Conservation (phyloP, 768 basidiomycete species). For the Leucogyrophana mollusca region DNA sequence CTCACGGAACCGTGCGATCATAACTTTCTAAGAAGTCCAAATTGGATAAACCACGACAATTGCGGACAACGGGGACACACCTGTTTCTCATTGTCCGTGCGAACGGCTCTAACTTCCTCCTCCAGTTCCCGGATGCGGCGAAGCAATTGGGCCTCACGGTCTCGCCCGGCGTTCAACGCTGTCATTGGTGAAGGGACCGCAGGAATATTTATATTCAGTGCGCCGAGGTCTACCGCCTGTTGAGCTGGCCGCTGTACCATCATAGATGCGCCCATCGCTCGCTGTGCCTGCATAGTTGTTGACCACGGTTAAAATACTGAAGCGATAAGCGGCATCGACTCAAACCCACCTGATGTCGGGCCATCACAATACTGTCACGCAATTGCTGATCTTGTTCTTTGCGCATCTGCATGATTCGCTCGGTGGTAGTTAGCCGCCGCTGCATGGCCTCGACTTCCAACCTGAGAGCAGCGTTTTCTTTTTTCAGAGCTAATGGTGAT, state of each 20-base stretch:
- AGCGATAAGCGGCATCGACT: neutral
- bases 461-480: conserved; percentile 67
- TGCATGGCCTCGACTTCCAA: conserved; percentile 57
- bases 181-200: conserved; percentile 45
- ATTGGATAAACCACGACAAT: conserved; percentile 11
- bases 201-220: conserved; percentile 58
- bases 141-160: conserved; percentile 52
- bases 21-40: conserved; percentile 56
- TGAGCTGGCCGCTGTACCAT: conserved; percentile 46
- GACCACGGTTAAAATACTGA: neutral
- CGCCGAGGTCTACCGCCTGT: conserved; percentile 48
- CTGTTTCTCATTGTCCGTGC: conserved; percentile 80
- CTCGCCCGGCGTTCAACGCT: conserved; percentile 50
- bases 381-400: conserved; percentile 79
- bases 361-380: conserved; percentile 77
- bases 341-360: conserved; percentile 59
- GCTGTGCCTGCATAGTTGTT: conserved; percentile 60
- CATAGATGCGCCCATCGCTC: conserved; percentile 71
- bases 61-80: conserved; percentile 36
- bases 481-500: conserved; percentile 48
- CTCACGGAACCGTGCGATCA: conserved; percentile 81
- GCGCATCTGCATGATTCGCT: conserved; percentile 62
- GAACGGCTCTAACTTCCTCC: conserved; percentile 64
- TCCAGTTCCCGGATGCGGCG: conserved; percentile 71
- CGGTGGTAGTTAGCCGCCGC: conserved; percentile 57